phyloP scores from a whole-genome alignment of 2,329 filamentous ascomycete genomes.

The Aspergillus sergii region DNA sequence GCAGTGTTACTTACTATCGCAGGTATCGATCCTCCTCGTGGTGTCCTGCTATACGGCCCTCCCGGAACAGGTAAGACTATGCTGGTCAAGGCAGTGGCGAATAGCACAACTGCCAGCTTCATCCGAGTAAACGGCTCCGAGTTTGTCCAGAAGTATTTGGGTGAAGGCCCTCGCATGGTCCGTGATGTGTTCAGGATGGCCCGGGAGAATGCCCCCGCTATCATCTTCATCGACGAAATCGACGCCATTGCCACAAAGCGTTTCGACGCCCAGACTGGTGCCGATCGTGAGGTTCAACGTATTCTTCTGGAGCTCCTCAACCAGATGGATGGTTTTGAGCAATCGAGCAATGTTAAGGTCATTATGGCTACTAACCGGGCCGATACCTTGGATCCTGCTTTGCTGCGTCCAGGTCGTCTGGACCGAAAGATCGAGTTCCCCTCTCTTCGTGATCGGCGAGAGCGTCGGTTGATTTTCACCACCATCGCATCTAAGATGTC shows the following conservation, averaged over 20 bases:
- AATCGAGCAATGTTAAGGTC: constrained; percentile 98
- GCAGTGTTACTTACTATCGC: constrained; percentile 23
- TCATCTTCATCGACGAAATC: constrained; percentile 99
- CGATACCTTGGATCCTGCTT: constrained; percentile 91
- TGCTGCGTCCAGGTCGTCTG: constrained; percentile 90
- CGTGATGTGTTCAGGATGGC: constrained; percentile 99
- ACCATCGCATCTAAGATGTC: constrained; percentile 99
- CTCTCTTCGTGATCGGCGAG: constrained; percentile 87
- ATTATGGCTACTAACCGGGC: constrained; percentile 99
- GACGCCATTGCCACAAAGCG: constrained; percentile 98
- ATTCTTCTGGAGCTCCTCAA: constrained; percentile 96
- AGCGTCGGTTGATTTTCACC: constrained; percentile 92
- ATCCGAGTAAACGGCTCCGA: constrained; percentile 98
- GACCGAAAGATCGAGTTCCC: constrained; percentile 99
- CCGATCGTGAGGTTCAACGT: constrained; percentile 96
- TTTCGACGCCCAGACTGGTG: constrained; percentile 97
- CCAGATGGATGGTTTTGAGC: constrained; percentile 99
- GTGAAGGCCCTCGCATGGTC: constrained; percentile 97
- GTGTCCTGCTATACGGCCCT: constrained; percentile 93
- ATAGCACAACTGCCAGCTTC: constrained; percentile 96
- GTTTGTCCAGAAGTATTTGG: constrained; percentile 98
- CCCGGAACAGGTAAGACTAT: constrained; percentile 97
- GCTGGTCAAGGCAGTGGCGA: constrained; percentile 97
- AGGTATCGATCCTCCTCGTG: constrained; percentile 90
- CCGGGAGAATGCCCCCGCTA: constrained; percentile 93